Conservation (phyloP, 2,329 filamentous ascomycete species). For the Penicillium sp. region DNA sequence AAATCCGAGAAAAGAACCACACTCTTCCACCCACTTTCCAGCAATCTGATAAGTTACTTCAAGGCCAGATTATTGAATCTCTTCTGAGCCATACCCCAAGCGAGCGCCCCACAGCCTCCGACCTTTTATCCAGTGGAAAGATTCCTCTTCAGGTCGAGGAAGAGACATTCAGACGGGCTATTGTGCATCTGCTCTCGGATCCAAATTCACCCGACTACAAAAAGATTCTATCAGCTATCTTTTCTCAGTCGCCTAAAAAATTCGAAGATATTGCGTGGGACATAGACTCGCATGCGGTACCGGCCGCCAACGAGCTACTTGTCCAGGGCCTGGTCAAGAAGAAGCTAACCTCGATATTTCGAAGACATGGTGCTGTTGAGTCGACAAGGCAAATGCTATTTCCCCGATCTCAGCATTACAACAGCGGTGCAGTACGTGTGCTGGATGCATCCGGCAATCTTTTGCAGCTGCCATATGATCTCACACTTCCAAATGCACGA, state of each 20-base stretch:
- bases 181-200: conserved; percentile 73
- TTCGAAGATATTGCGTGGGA: conserved; percentile 81
- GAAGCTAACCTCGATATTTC: conserved; percentile 73
- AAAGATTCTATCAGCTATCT: conserved; percentile 83
- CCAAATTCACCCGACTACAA: conserved; percentile 83
- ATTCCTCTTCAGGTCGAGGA: conserved; percentile 90
- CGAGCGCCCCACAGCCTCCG: conserved; percentile 75
- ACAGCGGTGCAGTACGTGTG: conserved; percentile 70
- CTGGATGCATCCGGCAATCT: conserved; percentile 82
- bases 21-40: conserved; percentile 71
- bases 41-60: conserved; percentile 63
- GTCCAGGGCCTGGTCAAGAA: conserved; percentile 72
- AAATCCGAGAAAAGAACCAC: conserved; percentile 66
- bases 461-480: conserved; percentile 88
- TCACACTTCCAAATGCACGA: conserved; percentile 84
- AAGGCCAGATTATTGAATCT: conserved; percentile 74
- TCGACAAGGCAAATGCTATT: conserved; percentile 71
- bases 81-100: conserved; percentile 79
- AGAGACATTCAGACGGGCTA: conserved; percentile 79
- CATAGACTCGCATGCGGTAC: conserved; percentile 58
- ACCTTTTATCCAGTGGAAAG: conserved; percentile 80
- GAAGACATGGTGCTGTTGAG: conserved; percentile 85
- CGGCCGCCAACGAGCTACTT: conserved; percentile 55
- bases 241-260: conserved; percentile 70
- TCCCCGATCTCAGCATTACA: conserved; percentile 77